A percentile compares a stretch with the other conserved stretches of the same genome.
These are phyloP conservation scores for Herpetomonas tarakana DNA, from an alignment of 208 protist genomes.

Conservation along the genomic window DNA sequence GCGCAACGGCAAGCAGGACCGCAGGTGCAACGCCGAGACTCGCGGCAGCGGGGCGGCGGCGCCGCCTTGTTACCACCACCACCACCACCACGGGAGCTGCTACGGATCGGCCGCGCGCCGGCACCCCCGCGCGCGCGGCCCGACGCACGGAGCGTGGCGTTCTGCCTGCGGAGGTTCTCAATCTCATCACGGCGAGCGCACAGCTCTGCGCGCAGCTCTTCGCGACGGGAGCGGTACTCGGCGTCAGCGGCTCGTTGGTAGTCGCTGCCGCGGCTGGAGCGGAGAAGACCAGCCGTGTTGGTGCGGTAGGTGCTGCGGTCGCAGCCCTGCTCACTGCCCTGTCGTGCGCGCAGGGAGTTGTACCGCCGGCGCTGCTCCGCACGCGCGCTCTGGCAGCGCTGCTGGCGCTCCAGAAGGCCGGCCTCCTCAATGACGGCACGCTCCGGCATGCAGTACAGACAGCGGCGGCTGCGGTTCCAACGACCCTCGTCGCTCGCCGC, in stretches of 20 bases:
- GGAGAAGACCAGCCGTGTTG: constrained; percentile 74
- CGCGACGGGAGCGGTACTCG: constrained; percentile 55
- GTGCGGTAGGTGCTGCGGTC: constrained; percentile 16
- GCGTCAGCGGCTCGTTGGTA: constrained; percentile 42
- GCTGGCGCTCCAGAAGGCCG: constrained; percentile 45
- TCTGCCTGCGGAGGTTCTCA: not conserved
- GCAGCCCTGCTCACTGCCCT: not conserved
- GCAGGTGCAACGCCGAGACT: too few species aligned
- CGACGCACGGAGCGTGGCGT: not conserved
- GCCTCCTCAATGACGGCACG: constrained; percentile 50
- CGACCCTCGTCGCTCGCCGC: not conserved
- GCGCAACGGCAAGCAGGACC: too few species aligned
- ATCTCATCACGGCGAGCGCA: constrained; percentile 45
- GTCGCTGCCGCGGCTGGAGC: constrained; percentile 34
- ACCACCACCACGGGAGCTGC: too few species aligned
- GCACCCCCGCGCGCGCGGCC: not conserved
- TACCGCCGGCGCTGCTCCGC: constrained; percentile 26
- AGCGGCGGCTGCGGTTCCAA: constrained; percentile 18
- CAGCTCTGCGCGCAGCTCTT: constrained; percentile 65
- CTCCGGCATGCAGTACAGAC: constrained; percentile 65
- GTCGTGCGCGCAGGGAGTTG: constrained; percentile 11
- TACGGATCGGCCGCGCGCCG: too few species aligned
- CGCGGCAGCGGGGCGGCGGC: too few species aligned
- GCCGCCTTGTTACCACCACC: too few species aligned
- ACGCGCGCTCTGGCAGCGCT: constrained; percentile 38